A percentile compares a stretch with the other conserved stretches of the same genome.
These are phyloP conservation scores for Medicago arabica DNA, from an alignment of 306 rosid genomes.

Conservation along the genomic window DNA sequence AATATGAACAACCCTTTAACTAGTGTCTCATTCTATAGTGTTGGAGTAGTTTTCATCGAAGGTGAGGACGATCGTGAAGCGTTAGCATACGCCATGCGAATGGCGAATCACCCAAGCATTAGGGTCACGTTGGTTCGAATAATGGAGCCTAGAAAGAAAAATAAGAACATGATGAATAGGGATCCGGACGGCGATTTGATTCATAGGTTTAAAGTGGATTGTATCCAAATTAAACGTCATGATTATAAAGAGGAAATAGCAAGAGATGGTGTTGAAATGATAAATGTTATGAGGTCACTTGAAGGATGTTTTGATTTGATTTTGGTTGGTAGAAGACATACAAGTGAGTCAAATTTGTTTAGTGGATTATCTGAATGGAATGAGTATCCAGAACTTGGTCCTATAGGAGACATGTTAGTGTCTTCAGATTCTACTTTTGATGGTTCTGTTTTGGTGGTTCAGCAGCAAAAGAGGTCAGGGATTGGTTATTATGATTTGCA, in stretches of 20 bases:
- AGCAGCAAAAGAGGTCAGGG: constrained; percentile 50
- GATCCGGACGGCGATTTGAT: constrained; percentile 45
- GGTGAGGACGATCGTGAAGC: constrained; percentile 78
- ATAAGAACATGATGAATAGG: neutral
- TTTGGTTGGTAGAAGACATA: constrained; percentile 65
- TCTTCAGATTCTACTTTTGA: constrained; percentile 46
- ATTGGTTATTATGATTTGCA: neutral
- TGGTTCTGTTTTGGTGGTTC: constrained; percentile 63
- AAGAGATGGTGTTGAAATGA: constrained; percentile 50
- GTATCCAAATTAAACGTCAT: constrained; percentile 27
- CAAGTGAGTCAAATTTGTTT: constrained; percentile 41
- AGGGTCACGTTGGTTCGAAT: constrained; percentile 45
- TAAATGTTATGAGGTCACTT: constrained; percentile 45
- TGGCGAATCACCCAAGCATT: constrained; percentile 47
- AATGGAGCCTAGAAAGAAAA: neutral
- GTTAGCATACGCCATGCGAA: constrained; percentile 51
- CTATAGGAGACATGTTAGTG: constrained; percentile 59
- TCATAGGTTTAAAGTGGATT: constrained; percentile 40
- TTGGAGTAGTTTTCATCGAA: constrained; percentile 55
- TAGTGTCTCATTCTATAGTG: constrained; percentile 14
- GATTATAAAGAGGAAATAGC: constrained; percentile 49
- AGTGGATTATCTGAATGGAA: constrained; percentile 59
- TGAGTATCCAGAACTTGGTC: constrained; percentile 71
- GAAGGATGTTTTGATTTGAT: constrained; percentile 52
- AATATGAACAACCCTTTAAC: neutral